Conservation (phyloP, 164 flowering plant species). For the Vitis vinifera region DNA sequence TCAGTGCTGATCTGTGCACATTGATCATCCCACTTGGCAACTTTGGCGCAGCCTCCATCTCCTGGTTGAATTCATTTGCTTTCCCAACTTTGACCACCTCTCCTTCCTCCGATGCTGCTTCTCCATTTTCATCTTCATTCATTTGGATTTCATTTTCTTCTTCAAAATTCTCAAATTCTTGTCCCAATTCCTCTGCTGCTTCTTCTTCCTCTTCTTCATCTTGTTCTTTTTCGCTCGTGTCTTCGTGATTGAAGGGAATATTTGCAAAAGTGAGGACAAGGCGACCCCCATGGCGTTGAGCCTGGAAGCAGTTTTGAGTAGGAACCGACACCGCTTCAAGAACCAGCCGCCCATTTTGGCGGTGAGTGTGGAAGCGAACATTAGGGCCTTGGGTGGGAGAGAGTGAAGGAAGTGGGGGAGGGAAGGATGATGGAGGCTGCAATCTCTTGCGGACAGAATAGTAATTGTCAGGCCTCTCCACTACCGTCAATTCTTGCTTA, state of each 20-base stretch:
- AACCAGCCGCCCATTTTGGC: conserved; percentile 63
- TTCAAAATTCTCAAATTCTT: conserved; percentile 5
- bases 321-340: conserved; percentile 65
- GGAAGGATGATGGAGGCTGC: conserved; percentile 34
- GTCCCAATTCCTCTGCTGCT: conserved; percentile 11
- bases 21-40: conserved; percentile 28
- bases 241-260: background rate
- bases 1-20: conserved; percentile 39
- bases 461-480: conserved; percentile 17
- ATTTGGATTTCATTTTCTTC: background rate
- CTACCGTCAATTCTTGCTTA: background rate
- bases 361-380: conserved; percentile 47
- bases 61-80: background rate
- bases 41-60: conserved; percentile 12
- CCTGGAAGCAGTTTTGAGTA: conserved; percentile 40
- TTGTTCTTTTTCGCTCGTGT: background rate
- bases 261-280: conserved; percentile 50
- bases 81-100: background rate
- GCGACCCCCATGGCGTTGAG: conserved; percentile 66
- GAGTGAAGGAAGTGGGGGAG: conserved; percentile 72
- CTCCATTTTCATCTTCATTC: background rate
- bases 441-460: conserved; percentile 15
- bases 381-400: conserved; percentile 42
- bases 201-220: background rate
- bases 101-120: background rate